Base-by-base conservation (phyloP, 768 basidiomycete genomes). In the Filobasidium floriforme region DNA sequence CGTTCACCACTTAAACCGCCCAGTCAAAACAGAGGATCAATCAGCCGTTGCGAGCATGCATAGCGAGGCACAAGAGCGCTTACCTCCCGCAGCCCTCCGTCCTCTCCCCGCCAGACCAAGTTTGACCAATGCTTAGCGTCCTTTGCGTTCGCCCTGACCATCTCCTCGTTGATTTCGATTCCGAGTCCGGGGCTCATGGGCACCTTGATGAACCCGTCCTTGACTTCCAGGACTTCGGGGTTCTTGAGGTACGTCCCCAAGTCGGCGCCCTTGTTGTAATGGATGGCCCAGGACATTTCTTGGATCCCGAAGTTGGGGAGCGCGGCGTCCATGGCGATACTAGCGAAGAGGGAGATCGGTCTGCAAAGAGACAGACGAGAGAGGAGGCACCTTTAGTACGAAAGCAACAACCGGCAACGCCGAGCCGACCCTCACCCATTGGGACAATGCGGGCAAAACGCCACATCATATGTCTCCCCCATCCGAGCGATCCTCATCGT, bases 361-460 rank as follows among this genome's bases (percentile, higher is more conserved):
- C 41, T 57, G 54, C 32, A 46, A 29, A 14, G 41, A 32, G 40
- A 26, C 22, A 22, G 46, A n/a, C n/a, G 22, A 22, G 22, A 15
- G 46, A 49, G 15, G 12, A 37, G 9, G 32, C 9, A 3, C 32
- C 3, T 37, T 37, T 9, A 37, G 32, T 37, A 37, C 32, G 32
- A 9, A 37, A 4, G 32, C 9, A 9, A 37, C 32, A 37, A 3
- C 9, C 32, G 32, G 32, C 32, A 37, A 9, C 9, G 4, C 9
- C 32, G 32, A 37, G 32, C 9, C 46, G 46, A 49, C 22, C 41
- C 63, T 62, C 41, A 61, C 70, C 75, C 76, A 15, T 75, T 69
- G 1, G 88, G 87, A 76, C 87, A 88, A 72, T 89, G 87, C 5
- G 88, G 87, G 0, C 87, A 88, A 61, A 81, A 73, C 12, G 84